Evolutionary conservation across 2,329 filamentous ascomycete species (phyloP).

Genomic region (Ascochyta fabae): DNA sequence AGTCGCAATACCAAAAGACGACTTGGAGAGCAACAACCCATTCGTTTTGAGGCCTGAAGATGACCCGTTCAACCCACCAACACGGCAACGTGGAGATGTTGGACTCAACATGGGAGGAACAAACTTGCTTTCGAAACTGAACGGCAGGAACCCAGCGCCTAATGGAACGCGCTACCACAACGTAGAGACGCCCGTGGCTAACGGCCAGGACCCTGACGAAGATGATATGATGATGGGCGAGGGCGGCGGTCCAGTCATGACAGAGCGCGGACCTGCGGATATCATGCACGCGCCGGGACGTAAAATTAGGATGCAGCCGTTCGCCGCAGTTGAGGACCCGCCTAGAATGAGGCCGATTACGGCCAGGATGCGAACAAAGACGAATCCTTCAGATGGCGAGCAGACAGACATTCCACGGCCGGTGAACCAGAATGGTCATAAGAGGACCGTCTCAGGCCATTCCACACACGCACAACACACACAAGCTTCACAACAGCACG

Average conservation of each 20-base stretch:
- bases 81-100: slow-evolving; percentile 39
- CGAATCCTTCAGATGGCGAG: slow-evolving; percentile 49
- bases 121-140: slow-evolving; percentile 51
- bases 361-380: slow-evolving; percentile 48
- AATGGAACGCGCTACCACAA: slow-evolving; percentile 38
- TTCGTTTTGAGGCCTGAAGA: slow-evolving; percentile 48
- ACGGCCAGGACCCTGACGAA: slow-evolving; percentile 48
- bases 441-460: slow-evolving; percentile 91
- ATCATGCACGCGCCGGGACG: slow-evolving; percentile 57
- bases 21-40: slow-evolving; percentile 33
- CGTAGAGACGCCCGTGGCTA: slow-evolving; percentile 57
- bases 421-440: slow-evolving; percentile 66
- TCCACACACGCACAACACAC: slow-evolving; percentile 48
- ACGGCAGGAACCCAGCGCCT: slow-evolving; percentile 48
- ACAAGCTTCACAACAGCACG: slow-evolving; percentile 31
- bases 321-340: slow-evolving; percentile 44
- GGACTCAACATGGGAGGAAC: slow-evolving; percentile 47
- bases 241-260: slow-evolving; percentile 41
- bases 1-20: slow-evolving; percentile 25
- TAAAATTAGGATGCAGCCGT: slow-evolving; percentile 46
- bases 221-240: slow-evolving; percentile 55
- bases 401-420: slow-evolving; percentile 46
- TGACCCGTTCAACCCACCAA: slow-evolving; percentile 54
- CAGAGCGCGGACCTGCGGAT: slow-evolving; percentile 44
- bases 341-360: slow-evolving; percentile 50